Evolutionary conservation across 2,329 filamentous ascomycete species (phyloP).

Genomic region (Leptodontidium sp.): DNA sequence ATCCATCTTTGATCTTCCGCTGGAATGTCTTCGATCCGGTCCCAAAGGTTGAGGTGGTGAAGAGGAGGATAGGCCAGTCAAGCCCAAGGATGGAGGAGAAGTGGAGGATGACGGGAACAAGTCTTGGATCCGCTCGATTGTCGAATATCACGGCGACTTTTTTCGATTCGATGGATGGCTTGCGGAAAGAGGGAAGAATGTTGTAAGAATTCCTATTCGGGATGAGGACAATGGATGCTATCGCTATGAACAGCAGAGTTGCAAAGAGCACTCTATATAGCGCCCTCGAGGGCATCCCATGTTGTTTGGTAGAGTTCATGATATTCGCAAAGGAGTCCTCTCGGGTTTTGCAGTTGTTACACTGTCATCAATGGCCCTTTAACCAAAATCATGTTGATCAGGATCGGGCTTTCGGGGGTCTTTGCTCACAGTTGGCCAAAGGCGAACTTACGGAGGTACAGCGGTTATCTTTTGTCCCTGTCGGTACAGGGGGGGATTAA

Average conservation of each 20-base stretch:
- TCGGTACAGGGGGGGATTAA: too few relatives aligned
- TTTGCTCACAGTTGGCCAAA: not conserved
- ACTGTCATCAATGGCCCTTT: not conserved
- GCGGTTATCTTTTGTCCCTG: too few relatives aligned
- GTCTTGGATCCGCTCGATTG: slow-evolving; percentile 8
- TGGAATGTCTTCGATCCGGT: slow-evolving; percentile 45
- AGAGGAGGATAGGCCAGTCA: slow-evolving; percentile 52
- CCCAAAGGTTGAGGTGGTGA: slow-evolving; percentile 42
- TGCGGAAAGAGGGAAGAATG: slow-evolving; percentile 10
- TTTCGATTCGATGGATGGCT: slow-evolving; percentile 5
- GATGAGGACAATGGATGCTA: slow-evolving; percentile 5
- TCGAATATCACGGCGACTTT: slow-evolving; percentile 28
- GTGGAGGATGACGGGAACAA: slow-evolving; percentile 49
- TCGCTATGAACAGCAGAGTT: slow-evolving; percentile 4
- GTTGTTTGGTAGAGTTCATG: slow-evolving; percentile 1
- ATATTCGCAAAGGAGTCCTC: slow-evolving; percentile 2
- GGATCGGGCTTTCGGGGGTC: not conserved
- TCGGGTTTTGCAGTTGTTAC: not conserved
- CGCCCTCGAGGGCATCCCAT: not conserved
- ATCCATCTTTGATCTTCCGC: slow-evolving; percentile 45
- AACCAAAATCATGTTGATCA: slow-evolving; percentile 4
- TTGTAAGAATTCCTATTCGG: slow-evolving; percentile 6
- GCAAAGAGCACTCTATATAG: slow-evolving; percentile 8
- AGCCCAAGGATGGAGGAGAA: slow-evolving; percentile 51
- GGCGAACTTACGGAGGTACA: not conserved